Conservation (phyloP, 1,139 yeast genomes). For the Taphrina communis region DNA sequence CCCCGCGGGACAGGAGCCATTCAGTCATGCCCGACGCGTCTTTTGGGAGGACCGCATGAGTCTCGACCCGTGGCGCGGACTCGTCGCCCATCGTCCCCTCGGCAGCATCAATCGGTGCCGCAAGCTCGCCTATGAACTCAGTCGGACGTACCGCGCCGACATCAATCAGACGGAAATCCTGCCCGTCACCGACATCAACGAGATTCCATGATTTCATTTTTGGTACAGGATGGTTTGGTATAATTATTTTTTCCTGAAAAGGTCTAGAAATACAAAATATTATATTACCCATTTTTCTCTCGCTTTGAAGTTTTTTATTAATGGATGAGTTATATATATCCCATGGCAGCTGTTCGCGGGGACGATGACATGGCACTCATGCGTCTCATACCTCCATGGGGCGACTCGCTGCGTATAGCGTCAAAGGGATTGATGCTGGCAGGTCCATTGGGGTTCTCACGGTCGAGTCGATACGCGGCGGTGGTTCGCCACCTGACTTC, state of each 20-base stretch:
- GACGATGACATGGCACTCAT: constrained; percentile 24
- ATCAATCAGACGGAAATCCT: constrained; percentile 3
- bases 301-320: not conserved
- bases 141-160: not conserved
- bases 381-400: constrained; percentile 8
- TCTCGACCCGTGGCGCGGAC: constrained; percentile 15
- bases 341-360: constrained; percentile 7
- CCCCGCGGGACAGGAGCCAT: constrained; percentile 12
- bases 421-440: not conserved
- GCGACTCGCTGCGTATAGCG: constrained; percentile 7
- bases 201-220: not conserved
- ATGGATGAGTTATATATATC: constrained; percentile 2
- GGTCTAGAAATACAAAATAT: too few relatives aligned
- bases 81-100: constrained; percentile 21
- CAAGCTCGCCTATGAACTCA: constrained; percentile 8
- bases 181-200: constrained; percentile 14
- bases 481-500: constrained; percentile 22
- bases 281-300: too few relatives aligned
- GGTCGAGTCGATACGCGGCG: constrained; percentile 8
- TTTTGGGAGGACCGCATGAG: constrained; percentile 27
- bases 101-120: constrained; percentile 27
- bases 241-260: too few relatives aligned
- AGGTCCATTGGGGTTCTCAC: not conserved
- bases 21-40: constrained; percentile 16
- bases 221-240: too few relatives aligned